Percentiles rank a stretch among this genome's conserved stretches.
Evolutionary conservation across 2,329 filamentous ascomycete genomes (phyloP).

Genomic region (Annulohypoxylon truncatum): DNA sequence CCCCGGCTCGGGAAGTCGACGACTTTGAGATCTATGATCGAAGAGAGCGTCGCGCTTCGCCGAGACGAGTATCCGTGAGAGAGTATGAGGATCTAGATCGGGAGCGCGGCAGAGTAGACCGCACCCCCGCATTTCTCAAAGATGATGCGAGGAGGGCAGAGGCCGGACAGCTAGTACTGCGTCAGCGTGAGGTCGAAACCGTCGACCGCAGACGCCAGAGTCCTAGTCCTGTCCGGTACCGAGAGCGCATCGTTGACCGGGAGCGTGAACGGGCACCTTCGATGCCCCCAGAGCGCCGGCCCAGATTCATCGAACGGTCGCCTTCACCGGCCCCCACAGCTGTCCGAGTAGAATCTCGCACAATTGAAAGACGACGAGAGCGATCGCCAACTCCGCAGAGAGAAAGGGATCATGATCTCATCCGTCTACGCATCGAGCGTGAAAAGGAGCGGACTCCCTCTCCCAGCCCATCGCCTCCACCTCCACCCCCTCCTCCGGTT

Average conservation of each 20-base stretch:
- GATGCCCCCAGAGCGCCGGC: constrained; percentile 52
- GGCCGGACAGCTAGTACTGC: constrained; percentile 64
- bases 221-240: constrained; percentile 56
- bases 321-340: constrained; percentile 48
- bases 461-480: constrained; percentile 63
- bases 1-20: constrained; percentile 44
- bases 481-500: constrained; percentile 70
- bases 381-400: constrained; percentile 54
- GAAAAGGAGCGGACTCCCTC: constrained; percentile 57
- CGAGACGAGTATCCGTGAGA: constrained; percentile 48
- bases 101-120: constrained; percentile 57
- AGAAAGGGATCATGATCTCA: constrained; percentile 57
- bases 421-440: constrained; percentile 61
- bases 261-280: constrained; percentile 58
- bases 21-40: constrained; percentile 45
- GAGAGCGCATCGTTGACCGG: constrained; percentile 59
- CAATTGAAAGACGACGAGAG: constrained; percentile 47
- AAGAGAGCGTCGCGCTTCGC: constrained; percentile 43
- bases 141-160: constrained; percentile 62
- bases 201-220: constrained; percentile 60
- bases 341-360: constrained; percentile 45
- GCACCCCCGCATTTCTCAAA: constrained; percentile 63
- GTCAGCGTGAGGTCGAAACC: constrained; percentile 66
- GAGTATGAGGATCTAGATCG: constrained; percentile 53
- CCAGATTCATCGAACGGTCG: constrained; percentile 58